Percentiles rank a stretch among this genome's conserved stretches.
These are phyloP conservation scores for Inonotus hispidus DNA, from an alignment of 1,284 basidiomycete species.

Conservation along the genomic window DNA sequence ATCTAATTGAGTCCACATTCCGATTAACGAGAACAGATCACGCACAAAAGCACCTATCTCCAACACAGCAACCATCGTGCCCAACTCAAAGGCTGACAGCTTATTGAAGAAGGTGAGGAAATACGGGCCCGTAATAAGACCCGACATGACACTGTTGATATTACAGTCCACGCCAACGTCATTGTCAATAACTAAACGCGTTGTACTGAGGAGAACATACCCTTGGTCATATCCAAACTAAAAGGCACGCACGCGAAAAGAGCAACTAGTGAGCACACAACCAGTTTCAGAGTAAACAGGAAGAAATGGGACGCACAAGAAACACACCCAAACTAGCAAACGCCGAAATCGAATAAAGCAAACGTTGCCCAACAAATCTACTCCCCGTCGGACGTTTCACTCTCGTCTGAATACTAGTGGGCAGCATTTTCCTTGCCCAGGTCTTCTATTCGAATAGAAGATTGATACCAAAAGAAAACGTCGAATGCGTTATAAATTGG, in stretches of 20 bases:
- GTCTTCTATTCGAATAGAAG: no score
- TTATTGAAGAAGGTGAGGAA: slow-evolving; percentile 82
- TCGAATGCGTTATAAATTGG: neutral
- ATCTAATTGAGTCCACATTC: neutral
- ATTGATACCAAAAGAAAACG: neutral
- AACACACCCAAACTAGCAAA: slow-evolving; percentile 89
- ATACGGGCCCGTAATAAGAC: slow-evolving; percentile 91
- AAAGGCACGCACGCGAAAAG: no score
- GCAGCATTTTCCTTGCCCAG: no score
- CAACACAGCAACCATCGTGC: slow-evolving; percentile 89
- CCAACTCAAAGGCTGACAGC: slow-evolving; percentile 62
- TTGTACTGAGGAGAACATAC: slow-evolving; percentile 36
- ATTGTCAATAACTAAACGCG: no score
- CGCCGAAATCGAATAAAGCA: slow-evolving; percentile 79
- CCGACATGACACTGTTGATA: slow-evolving; percentile 70
- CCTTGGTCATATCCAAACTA: slow-evolving; percentile 96
- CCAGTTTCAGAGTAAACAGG: neutral
- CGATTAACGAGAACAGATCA: neutral
- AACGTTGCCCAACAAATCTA: slow-evolving; percentile 66
- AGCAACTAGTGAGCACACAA: neutral
- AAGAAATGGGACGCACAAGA: slow-evolving; percentile 48
- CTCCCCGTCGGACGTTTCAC: slow-evolving; percentile 3
- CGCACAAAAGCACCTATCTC: slow-evolving; percentile 90
- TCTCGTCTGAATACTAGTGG: neutral
- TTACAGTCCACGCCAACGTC: neutral